A percentile compares a stretch with the other conserved stretches of the same genome.
These are phyloP conservation scores for Sclerotinia nivalis DNA, from an alignment of 2,329 filamentous ascomycete genomes.

Conservation along the genomic window DNA sequence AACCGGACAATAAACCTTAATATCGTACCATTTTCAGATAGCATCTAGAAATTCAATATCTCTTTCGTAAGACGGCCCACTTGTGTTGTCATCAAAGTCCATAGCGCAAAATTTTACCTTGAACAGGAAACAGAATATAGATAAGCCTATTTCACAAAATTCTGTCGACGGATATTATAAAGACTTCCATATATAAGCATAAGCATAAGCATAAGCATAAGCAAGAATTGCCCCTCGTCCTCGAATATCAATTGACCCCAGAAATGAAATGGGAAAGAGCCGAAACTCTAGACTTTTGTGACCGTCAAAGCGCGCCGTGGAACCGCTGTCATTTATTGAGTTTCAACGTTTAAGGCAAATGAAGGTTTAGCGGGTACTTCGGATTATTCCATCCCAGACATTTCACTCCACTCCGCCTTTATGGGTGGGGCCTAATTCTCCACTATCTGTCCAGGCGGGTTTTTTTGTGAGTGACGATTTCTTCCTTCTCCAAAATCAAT, in stretches of 20 bases:
- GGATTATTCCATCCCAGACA: neutral
- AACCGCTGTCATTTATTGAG: slow-evolving; percentile 14
- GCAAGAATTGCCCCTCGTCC: neutral
- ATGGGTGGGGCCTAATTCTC: neutral
- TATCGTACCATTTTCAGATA: neutral
- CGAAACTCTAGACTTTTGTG: neutral
- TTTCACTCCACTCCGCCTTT: neutral
- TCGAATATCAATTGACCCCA: neutral
- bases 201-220: neutral
- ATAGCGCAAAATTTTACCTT: neutral
- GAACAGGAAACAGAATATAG: neutral
- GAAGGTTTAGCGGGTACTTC: neutral
- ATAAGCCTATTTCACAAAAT: neutral
- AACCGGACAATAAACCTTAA: neutral
- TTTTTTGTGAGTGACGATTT: neutral
- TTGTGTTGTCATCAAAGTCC: neutral
- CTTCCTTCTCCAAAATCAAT: neutral
- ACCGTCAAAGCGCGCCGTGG: slow-evolving; percentile 10
- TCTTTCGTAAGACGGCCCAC: neutral
- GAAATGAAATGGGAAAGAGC: slow-evolving; percentile 1
- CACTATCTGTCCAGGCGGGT: neutral
- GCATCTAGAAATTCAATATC: neutral
- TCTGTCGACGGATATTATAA: neutral
- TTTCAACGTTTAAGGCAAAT: neutral
- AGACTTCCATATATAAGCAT: neutral